Evolutionary conservation across 352 stramenopile genomes (phyloP).

Genomic region (Phytophthora fragariae): DNA sequence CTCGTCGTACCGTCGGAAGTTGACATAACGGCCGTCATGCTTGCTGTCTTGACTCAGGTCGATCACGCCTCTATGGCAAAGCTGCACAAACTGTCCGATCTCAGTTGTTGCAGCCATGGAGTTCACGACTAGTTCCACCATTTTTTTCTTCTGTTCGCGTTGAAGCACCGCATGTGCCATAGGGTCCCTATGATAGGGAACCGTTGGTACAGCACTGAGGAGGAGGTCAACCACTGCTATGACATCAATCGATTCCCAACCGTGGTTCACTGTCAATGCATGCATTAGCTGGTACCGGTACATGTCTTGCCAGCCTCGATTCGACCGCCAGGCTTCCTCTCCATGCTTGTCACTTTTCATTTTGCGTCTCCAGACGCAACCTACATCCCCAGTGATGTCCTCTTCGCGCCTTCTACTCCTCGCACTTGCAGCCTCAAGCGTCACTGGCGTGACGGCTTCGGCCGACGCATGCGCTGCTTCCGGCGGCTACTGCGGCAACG

Average conservation of each 20-base stretch:
- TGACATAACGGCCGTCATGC: too few species aligned
- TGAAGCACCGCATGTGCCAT: background rate
- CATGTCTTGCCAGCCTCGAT: too few species aligned
- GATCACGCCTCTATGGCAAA: background rate
- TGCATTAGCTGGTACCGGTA: too few species aligned
- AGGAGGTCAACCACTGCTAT: background rate
- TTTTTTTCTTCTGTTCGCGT: background rate
- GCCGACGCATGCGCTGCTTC: constrained; percentile 2
- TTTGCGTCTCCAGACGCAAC: background rate
- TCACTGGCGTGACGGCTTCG: background rate
- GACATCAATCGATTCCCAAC: background rate
- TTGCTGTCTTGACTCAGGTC: background rate
- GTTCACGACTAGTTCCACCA: background rate
- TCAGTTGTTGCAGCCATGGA: background rate
- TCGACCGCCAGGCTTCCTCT: background rate
- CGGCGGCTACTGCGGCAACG: constrained; percentile 7
- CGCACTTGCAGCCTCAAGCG: background rate
- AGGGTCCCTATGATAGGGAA: background rate
- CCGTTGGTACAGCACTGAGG: too few species aligned
- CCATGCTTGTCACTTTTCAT: background rate
- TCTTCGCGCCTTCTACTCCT: background rate
- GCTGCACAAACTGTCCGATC: background rate
- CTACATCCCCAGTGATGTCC: constrained; percentile 7
- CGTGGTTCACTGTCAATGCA: background rate
- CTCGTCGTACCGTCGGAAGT: background rate